Evolutionary conservation across 345 rosid species (phyloP).

Genomic region (Eucalyptus sp.): DNA sequence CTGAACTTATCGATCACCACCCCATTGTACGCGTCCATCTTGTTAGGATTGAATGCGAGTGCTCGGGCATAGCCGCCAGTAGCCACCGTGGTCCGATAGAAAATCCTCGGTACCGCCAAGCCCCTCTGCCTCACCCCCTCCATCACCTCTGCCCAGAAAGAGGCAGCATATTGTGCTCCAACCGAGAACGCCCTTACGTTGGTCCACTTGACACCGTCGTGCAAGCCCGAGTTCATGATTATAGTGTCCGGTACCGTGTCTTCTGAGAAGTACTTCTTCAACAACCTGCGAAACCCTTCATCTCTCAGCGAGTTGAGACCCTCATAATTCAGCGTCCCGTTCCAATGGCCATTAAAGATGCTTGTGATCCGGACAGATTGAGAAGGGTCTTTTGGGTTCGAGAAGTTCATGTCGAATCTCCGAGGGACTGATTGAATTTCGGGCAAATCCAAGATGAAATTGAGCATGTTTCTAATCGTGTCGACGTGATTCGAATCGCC

Average conservation of each 20-base stretch:
- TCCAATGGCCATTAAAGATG: conserved; percentile 93
- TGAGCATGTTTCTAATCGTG: conserved; percentile 75
- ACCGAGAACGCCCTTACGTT: conserved; percentile 35
- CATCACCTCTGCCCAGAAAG: conserved; percentile 67
- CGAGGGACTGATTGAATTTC: conserved; percentile 61
- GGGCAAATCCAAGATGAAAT: conserved; percentile 63
- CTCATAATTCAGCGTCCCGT: conserved; percentile 69
- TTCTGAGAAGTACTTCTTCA: conserved; percentile 65
- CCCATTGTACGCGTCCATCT: conserved; percentile 81
- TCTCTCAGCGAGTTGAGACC: conserved; percentile 74
- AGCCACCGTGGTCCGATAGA: conserved; percentile 72
- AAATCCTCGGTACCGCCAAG: conserved; percentile 37
- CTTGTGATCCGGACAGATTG: conserved; percentile 78
- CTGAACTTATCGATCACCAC: conserved; percentile 64
- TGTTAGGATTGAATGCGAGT: conserved; percentile 69
- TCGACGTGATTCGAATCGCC: conserved; percentile 97
- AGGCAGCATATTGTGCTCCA: conserved; percentile 58
- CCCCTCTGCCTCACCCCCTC: conserved; percentile 53
- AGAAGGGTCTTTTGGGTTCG: conserved; percentile 53
- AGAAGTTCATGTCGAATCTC: conserved; percentile 68
- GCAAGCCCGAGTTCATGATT: conserved; percentile 85
- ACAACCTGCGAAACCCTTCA: conserved; percentile 44
- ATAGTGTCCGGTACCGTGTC: conserved; percentile 62
- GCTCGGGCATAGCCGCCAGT: conserved; percentile 81
- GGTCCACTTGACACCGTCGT: conserved; percentile 68